Evolutionary conservation across 176 grass and related monocot species (phyloP).

Genomic region (Triticum dicoccoides): DNA sequence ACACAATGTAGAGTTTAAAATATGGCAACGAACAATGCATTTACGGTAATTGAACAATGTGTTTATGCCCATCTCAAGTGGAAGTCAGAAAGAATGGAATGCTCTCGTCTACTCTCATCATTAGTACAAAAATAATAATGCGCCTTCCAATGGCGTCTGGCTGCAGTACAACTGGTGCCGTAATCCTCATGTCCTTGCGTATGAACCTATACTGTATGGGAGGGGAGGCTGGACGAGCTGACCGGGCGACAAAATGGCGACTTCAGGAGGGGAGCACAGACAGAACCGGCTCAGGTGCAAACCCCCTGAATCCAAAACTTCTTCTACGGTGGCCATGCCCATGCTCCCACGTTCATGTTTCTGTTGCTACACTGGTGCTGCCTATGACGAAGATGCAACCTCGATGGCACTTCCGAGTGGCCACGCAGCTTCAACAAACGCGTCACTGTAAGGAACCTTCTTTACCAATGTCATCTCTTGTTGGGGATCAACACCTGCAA

Average conservation of each 20-base stretch:
- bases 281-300: not conserved
- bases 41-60: not conserved
- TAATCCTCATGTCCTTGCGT: slow-evolving; percentile 21
- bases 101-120: slow-evolving; percentile 19
- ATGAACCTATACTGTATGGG: slow-evolving; percentile 38
- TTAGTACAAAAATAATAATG: slow-evolving; percentile 32
- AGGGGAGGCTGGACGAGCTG: slow-evolving; percentile 4
- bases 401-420: slow-evolving; percentile 97
- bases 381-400: slow-evolving; percentile 73
- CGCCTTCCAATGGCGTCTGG: slow-evolving; percentile 26
- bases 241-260: slow-evolving; percentile 25
- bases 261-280: not conserved
- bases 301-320: slow-evolving; percentile 28
- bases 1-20: not conserved
- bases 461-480: slow-evolving; percentile 96
- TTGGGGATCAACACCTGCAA: slow-evolving; percentile 61
- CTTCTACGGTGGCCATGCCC: not conserved
- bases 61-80: not conserved
- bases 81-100: slow-evolving; percentile 35
- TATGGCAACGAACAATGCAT: slow-evolving; percentile 1
- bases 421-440: slow-evolving; percentile 89
- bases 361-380: slow-evolving; percentile 12
- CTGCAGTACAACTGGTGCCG: slow-evolving; percentile 16
- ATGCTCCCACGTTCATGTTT: not conserved
- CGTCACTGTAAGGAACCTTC: slow-evolving; percentile 73